Base-by-base conservation (phyloP, 768 basidiomycete genomes). In the Candolleomyces aberdarensis region DNA sequence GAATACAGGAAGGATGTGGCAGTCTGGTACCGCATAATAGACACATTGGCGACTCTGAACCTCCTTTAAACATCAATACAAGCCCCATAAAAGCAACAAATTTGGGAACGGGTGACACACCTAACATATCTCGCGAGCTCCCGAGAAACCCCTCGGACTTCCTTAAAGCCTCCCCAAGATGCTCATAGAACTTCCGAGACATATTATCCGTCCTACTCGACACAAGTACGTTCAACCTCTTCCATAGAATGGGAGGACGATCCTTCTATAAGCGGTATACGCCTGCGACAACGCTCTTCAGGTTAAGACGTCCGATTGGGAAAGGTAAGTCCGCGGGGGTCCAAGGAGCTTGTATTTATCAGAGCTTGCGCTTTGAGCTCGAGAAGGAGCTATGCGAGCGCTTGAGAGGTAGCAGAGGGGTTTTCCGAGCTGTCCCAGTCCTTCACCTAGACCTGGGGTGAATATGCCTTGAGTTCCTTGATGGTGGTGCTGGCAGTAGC, bases 251-350 rank as follows among this genome's bases (percentile, higher is more conserved):
- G 71, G 71, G 3, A 74, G 63, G 49, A 75, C 75, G 0, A 71
- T 52, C 1, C 56, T 43, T 10, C 75, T 66, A 49, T 74, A 70
- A 0, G 62, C 50, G 20, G 58, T 63, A 57, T 73, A 74, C 0
- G 74, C 74, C 58, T 76, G 76, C 0, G 76, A 76, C 6, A 76
- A 68, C 5, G 72, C 69, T 1, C 74, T 26, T 26, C 26, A 26
- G 3, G 26, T 68, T 14, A 76, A 65, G 11, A 61, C 63, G 32
- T 73, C 67, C n/a, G 67, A 65, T 26, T 73, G 71, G 32, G 66
- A 68, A 29, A 69, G 66, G 60, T 70, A 67, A 2, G 55, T 53
- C 7, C 59, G 36, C 15, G 71, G 66, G 13, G 60, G 60, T 6
- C 36, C 60, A 14, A n/a, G 14, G 11, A 20, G 14, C 15, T 55